Percentiles rank a stretch among this genome's conserved stretches.
Evolutionary conservation across 2,329 filamentous ascomycete species (phyloP).

Genomic region (Xylogone sp.): DNA sequence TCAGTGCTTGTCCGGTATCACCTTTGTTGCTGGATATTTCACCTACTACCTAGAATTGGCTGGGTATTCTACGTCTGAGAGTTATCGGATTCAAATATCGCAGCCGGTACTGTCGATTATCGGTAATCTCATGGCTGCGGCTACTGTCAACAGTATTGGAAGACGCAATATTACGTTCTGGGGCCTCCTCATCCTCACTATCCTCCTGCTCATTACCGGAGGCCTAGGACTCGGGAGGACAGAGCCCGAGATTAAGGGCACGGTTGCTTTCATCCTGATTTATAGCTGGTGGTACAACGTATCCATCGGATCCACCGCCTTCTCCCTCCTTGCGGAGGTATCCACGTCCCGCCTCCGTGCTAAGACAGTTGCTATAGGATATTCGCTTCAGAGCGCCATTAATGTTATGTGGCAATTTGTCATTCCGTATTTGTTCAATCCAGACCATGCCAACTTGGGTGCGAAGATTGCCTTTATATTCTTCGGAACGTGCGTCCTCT

Average conservation of each 20-base stretch:
- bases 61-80: constrained; percentile 32
- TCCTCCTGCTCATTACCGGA: too few relatives aligned
- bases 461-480: constrained; percentile 37
- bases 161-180: constrained; percentile 2
- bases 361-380: constrained; percentile 2
- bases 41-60: constrained; percentile 41
- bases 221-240: too few relatives aligned
- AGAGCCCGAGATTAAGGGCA: too few relatives aligned
- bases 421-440: constrained; percentile 2
- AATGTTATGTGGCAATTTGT: constrained; percentile 3
- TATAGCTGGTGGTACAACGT: constrained; percentile 1
- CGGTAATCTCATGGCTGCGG: constrained; percentile 29
- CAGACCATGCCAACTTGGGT: constrained; percentile 15
- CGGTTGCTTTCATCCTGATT: constrained; percentile 1
- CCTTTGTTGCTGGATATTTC: constrained; percentile 27
- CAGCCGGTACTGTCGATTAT: constrained; percentile 35
- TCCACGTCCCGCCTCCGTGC: neutral
- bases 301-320: constrained; percentile 1
- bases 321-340: neutral
- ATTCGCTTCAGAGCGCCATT: neutral
- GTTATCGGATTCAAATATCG: constrained; percentile 36
- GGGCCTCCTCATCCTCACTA: neutral
- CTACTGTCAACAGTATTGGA: neutral
- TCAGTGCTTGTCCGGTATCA: constrained; percentile 16
- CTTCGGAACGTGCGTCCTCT: constrained; percentile 28